phyloP scores from a whole-genome alignment of 192 early-diverging fungal genomes.

The Diversispora eburnea region DNA sequence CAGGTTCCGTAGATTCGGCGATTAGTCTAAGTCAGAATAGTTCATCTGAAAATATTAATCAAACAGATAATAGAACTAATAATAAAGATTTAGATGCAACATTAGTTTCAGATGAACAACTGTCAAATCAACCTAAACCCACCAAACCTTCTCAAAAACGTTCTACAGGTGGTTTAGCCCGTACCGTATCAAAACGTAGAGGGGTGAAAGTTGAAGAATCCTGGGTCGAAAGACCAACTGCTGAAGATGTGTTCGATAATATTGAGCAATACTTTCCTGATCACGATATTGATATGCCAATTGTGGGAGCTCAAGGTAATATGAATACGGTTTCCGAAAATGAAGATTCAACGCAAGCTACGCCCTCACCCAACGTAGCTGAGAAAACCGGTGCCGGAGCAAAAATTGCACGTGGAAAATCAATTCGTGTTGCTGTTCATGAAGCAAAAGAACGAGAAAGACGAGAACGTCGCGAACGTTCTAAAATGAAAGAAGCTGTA shows the following conservation, averaged over 20 bases:
- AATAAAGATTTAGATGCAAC: background rate
- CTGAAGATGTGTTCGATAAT: slow-evolving; percentile 63
- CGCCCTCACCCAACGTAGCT: slow-evolving; percentile 32
- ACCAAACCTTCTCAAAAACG: background rate
- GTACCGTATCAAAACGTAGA: slow-evolving; percentile 17
- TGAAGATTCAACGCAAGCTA: slow-evolving; percentile 16
- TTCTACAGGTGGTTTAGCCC: background rate
- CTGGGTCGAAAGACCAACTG: slow-evolving; percentile 59
- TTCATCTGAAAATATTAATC: background rate
- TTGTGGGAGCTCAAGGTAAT: slow-evolving; percentile 45
- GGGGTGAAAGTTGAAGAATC: slow-evolving; percentile 35
- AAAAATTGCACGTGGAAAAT: slow-evolving; percentile 41
- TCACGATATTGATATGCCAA: slow-evolving; percentile 73
- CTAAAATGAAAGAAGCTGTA: slow-evolving; percentile 28
- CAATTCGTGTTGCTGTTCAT: slow-evolving; percentile 48
- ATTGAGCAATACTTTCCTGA: slow-evolving; percentile 70
- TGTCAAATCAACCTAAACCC: too few relatives aligned
- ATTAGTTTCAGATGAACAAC: too few relatives aligned
- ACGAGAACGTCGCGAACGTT: background rate
- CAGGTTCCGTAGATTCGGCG: background rate
- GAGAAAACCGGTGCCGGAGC: slow-evolving; percentile 19
- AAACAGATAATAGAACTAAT: background rate
- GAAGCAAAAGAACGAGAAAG: slow-evolving; percentile 47
- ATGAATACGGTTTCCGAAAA: background rate
- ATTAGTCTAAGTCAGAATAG: background rate